Conservation (phyloP, 2,329 filamentous ascomycete genomes). For the Colletotrichum orchidophilum region DNA sequence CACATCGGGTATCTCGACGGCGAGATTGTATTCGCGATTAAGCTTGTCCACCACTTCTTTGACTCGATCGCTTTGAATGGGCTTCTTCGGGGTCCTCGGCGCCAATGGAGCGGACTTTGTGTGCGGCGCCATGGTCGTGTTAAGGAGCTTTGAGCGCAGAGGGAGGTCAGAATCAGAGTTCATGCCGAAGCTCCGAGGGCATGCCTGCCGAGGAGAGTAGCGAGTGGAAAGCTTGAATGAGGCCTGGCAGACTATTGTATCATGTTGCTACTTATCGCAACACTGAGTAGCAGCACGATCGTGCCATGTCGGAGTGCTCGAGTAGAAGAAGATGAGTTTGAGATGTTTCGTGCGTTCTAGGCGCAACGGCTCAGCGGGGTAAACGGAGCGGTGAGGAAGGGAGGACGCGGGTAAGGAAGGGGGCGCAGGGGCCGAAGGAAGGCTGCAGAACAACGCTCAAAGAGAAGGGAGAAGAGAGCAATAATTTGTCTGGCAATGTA, state of each 20-base stretch:
- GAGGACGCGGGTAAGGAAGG: not conserved
- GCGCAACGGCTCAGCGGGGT: not conserved
- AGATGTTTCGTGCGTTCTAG: not conserved
- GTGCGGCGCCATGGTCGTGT: conserved; percentile 5
- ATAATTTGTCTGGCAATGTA: not conserved
- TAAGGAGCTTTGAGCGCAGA: not conserved
- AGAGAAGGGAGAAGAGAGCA: not conserved
- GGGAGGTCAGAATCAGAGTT: not conserved
- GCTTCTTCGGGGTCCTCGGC: conserved; percentile 14
- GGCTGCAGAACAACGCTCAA: not conserved
- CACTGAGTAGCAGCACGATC: not conserved
- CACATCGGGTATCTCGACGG: conserved; percentile 13
- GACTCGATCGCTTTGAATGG: not conserved
- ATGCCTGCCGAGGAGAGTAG: not conserved
- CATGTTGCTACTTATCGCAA: not conserved
- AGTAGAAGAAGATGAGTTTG: not conserved
- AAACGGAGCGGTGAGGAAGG: not conserved
- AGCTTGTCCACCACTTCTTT: conserved; percentile 22
- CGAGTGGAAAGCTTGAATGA: not conserved
- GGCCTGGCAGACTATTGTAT: not conserved
- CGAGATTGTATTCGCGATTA: conserved; percentile 19
- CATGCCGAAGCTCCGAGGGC: too few relatives aligned
- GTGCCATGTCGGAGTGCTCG: not conserved
- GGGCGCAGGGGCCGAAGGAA: too few relatives aligned
- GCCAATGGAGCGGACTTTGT: not conserved